Conservation (phyloP, 2,329 filamentous ascomycete species). For the Xylaria hypoxylon region DNA sequence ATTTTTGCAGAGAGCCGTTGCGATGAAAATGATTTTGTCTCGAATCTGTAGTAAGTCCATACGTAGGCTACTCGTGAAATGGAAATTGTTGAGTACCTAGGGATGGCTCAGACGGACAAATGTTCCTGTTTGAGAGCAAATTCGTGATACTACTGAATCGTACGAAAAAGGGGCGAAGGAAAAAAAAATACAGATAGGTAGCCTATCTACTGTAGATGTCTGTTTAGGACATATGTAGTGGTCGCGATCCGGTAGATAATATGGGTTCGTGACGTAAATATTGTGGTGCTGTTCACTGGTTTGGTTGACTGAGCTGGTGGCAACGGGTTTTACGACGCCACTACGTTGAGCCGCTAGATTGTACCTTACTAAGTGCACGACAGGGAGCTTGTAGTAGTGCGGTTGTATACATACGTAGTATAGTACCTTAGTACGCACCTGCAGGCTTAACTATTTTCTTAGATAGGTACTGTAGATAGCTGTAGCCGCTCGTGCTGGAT, state of each 20-base stretch:
- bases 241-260: background rate
- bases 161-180: background rate
- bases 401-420: background rate
- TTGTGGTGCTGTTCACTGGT: constrained; percentile 7
- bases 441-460: too few species aligned
- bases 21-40: background rate
- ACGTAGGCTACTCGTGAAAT: constrained; percentile 14
- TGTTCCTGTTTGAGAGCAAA: constrained; percentile 2
- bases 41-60: constrained; percentile 30
- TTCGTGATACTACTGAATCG: background rate
- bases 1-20: constrained; percentile 1
- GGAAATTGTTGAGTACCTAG: constrained; percentile 10
- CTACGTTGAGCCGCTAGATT: background rate
- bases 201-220: background rate
- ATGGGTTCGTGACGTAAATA: constrained; percentile 24
- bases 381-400: background rate
- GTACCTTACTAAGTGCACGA: constrained; percentile 14
- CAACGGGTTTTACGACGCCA: background rate
- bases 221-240: background rate
- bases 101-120: constrained; percentile 13
- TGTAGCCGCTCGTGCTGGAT: background rate
- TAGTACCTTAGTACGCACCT: too few species aligned
- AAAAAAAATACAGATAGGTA: constrained; percentile 2
- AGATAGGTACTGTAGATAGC: background rate
- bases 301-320: constrained; percentile 9